These are phyloP conservation scores for Eucalyptus melliodora DNA, from an alignment of 345 rosid genomes.

Conservation along the genomic window DNA sequence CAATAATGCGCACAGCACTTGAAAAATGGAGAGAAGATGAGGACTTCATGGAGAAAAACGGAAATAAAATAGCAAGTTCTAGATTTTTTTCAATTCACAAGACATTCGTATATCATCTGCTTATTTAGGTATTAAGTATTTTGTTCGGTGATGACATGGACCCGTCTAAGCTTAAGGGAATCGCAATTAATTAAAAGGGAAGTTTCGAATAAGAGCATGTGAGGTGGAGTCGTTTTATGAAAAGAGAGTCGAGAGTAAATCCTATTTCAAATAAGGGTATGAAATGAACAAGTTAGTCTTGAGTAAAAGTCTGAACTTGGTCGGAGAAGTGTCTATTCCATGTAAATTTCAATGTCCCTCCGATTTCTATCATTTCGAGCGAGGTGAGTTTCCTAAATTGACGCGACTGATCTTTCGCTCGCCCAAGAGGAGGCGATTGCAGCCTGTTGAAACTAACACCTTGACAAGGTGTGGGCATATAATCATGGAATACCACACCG, in stretches of 20 bases:
- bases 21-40: background rate
- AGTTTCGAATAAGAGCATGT: background rate
- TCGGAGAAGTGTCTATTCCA: accelerated
- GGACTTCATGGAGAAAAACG: background rate
- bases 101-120: background rate
- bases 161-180: background rate
- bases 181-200: background rate
- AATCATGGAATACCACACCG: no score
- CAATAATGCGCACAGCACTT: background rate
- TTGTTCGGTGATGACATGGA: background rate
- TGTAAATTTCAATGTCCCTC: no score
- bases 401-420: no score
- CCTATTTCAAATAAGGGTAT: accelerated
- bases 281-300: no score
- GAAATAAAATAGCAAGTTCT: background rate
- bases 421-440: no score
- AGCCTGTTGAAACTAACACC: no score
- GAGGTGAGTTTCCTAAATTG: no score
- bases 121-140: background rate
- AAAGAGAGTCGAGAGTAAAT: no score
- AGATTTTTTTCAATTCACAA: background rate
- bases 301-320: accelerated
- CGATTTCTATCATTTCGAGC: no score
- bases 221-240: background rate
- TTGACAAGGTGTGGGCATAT: no score